phyloP scores from a whole-genome alignment of 2,329 filamentous ascomycete genomes.

The Capronia epimyces region DNA sequence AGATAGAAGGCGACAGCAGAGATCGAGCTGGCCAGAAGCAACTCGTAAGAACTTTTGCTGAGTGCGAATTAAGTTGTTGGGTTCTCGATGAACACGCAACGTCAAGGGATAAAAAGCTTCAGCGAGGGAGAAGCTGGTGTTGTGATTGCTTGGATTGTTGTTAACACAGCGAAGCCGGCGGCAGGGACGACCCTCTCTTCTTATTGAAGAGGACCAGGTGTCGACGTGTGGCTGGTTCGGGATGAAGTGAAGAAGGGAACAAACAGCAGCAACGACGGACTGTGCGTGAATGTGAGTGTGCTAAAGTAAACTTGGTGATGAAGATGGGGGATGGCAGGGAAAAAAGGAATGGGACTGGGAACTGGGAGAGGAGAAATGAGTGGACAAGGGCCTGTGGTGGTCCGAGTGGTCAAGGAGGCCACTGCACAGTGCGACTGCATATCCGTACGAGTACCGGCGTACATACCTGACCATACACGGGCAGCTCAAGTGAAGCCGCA shows the following conservation, averaged over 20 bases:
- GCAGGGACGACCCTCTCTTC: constrained; percentile 25
- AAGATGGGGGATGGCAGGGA: constrained; percentile 31
- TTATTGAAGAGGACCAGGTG: constrained; percentile 11
- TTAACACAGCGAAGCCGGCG: constrained; percentile 21
- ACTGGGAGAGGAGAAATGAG: constrained; percentile 9
- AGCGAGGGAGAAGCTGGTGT: constrained; percentile 25
- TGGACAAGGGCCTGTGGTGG: constrained; percentile 1
- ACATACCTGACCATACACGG: no score
- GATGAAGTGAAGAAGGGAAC: constrained; percentile 29
- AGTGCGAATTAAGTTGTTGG: constrained; percentile 25
- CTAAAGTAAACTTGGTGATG: constrained; percentile 30
- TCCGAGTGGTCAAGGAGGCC: constrained; percentile 1
- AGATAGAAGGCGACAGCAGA: constrained; percentile 17
- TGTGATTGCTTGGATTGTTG: constrained; percentile 17
- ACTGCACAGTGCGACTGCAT: background rate
- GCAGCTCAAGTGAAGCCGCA: background rate
- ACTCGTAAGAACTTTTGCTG: constrained; percentile 22
- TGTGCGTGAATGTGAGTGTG: constrained; percentile 12
- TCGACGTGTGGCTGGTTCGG: constrained; percentile 30
- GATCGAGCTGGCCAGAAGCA: constrained; percentile 16
- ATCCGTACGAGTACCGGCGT: background rate
- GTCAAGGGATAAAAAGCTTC: constrained; percentile 23
- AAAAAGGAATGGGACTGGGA: constrained; percentile 18
- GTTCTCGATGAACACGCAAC: constrained; percentile 17
- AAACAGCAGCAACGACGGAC: constrained; percentile 35